phyloP scores from a whole-genome alignment of 805 yeast species.

The Middelhovenomyces tepae region DNA sequence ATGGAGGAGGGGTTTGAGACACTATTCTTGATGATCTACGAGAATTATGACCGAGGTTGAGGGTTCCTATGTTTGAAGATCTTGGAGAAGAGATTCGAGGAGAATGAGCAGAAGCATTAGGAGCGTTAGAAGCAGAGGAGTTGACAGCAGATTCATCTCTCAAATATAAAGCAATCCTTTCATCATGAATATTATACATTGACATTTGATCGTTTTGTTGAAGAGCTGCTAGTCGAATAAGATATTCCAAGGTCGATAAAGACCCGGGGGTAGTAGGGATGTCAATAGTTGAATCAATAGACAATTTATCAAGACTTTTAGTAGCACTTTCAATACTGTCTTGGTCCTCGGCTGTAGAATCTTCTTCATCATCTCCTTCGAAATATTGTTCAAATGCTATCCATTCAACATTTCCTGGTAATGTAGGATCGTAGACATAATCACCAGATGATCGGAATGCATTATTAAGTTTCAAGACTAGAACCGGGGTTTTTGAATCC shows the following conservation, averaged over 20 bases:
- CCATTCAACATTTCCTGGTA: constrained; percentile 34
- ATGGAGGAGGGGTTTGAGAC: no score
- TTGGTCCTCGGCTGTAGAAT: constrained; percentile 20
- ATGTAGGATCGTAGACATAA: constrained; percentile 14
- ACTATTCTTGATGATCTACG: no score
- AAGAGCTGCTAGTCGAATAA: constrained; percentile 48
- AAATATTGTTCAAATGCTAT: constrained; percentile 42
- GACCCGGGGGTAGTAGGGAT: constrained; percentile 23
- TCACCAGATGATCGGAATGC: constrained; percentile 15
- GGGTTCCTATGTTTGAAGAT: not conserved
- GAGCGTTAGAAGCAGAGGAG: constrained; percentile 5
- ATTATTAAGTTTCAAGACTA: constrained; percentile 45
- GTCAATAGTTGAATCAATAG: constrained; percentile 4
- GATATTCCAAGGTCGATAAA: constrained; percentile 54
- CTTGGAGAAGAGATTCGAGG: constrained; percentile 2
- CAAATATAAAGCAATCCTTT: constrained; percentile 50
- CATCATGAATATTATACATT: constrained; percentile 52
- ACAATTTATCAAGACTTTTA: constrained; percentile 17
- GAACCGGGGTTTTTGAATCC: constrained; percentile 54
- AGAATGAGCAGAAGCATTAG: no score
- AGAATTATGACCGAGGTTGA: no score
- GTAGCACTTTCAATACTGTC: constrained; percentile 23
- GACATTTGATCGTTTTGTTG: constrained; percentile 52
- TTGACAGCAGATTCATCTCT: constrained; percentile 39
- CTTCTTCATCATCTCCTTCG: constrained; percentile 16